Base-by-base conservation (phyloP, 345 rosid genomes). In the Fremontodendron californicum region DNA sequence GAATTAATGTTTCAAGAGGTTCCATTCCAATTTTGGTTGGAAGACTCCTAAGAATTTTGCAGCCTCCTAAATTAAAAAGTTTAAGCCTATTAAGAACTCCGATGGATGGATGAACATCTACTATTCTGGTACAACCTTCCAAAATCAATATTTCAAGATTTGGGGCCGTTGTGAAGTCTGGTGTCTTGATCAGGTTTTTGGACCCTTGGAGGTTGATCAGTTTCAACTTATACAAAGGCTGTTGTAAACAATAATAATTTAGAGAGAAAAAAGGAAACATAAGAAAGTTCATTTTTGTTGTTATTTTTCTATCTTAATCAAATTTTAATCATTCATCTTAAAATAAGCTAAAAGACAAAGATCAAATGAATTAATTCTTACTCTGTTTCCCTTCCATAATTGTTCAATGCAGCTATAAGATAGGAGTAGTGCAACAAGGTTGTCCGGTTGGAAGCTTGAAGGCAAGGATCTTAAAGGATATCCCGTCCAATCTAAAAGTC, bases 361-460 rank as follows among this genome's bases (percentile, higher is more conserved):
- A 54, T 31, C 2, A 43, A 18, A 40, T 15, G 51, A 61, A 37
- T 0, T 6, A 6, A 54, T n/a, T 37, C 40, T 71, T 78, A 86
- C 87, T 73, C 16, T 70, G 2, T 49, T 60, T 18, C 65, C 77
- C 49, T 64, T 52, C 89, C 89, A 84, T 48, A 84, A 81, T 15
- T 78, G 61, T 71, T 82, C 27, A 40, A 86, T 71, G n/a, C 62
- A 3, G 62, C 87, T 82, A 9, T 75, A 21, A 25, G 74, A 48
- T 68, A 84, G 40, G 57, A 68, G 33, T 69, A 86, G 77, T 70
- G 66, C 85, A 65, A 80, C 78, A 76, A 86, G 87, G 33, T 65
- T 81, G 45, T 81, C 76, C 0, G 67, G 71, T 73, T 48, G 58
- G 63, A 84, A 80, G 15, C 65, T 70, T 49, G 82, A n/a, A n/a